Conservation (phyloP, 108 stramenopile species). For the Discostella pseudostelligera region DNA sequence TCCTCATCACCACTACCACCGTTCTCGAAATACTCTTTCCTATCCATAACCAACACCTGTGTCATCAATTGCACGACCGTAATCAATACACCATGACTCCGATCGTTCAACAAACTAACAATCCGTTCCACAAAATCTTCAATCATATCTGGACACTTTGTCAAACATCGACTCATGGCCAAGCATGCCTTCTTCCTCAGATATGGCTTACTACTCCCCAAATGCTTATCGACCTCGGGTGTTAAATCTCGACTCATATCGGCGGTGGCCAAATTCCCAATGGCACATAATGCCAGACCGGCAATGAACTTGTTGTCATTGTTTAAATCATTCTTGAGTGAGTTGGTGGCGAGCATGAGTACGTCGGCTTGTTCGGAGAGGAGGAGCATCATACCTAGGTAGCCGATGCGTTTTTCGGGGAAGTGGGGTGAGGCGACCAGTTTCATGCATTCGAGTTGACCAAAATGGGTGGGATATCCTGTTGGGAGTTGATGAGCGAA, state of each 20-base stretch:
- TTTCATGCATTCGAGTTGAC: conserved; percentile 99
- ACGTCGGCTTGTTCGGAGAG: conserved; percentile 97
- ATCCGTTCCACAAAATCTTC: conserved; percentile 95
- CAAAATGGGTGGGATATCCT: conserved; percentile 99
- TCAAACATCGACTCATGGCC: conserved; percentile 89
- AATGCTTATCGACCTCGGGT: conserved; percentile 94
- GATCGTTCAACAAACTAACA: conserved; percentile 87
- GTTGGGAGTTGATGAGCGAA: not conserved
- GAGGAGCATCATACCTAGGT: conserved; percentile 94
- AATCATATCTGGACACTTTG: conserved; percentile 95
- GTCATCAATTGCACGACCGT: conserved; percentile 94
- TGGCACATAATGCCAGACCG: conserved; percentile 94
- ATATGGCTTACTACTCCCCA: conserved; percentile 81
- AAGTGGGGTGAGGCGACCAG: conserved; percentile 97
- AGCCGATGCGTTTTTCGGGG: conserved; percentile 98
- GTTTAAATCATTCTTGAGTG: conserved; percentile 90
- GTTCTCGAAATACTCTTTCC: conserved; percentile 59
- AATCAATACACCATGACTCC: conserved; percentile 95
- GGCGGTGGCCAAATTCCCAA: conserved; percentile 95
- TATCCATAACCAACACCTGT: conserved; percentile 81
- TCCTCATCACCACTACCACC: conserved; percentile 30
- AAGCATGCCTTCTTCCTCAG: conserved; percentile 97
- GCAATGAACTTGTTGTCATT: conserved; percentile 85
- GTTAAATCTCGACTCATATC: conserved; percentile 96
- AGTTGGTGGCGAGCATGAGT: conserved; percentile 97